Evolutionary conservation across 1,284 basidiomycete genomes (phyloP), one percentile per base, ranked within the genome.

Genomic region (Termitomyces sp.): DNA sequence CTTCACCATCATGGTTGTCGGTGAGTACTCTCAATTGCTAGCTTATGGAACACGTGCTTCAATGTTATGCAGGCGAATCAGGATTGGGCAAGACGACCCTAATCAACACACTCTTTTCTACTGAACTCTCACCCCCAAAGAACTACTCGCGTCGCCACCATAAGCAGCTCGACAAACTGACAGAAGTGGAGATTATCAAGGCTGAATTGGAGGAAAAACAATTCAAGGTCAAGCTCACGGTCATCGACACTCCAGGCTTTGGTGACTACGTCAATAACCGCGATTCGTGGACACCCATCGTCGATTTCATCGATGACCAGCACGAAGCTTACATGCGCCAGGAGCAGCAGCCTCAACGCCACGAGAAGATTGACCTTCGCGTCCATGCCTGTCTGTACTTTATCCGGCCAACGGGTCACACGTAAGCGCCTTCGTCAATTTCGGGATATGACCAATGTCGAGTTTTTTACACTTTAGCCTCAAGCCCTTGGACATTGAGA

Each of bases 241-340:
- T 98, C 67, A 96, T 99, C 65, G 96, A 99, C 73, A 98, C 95
- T 19, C 96, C 96, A 55, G 96, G 96, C 16, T 99, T 98, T 62
- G 96, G 96, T 38, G 96, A 99, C 86, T 98, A 98, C 67, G 94
- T 99, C 75, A 98, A 99, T 87, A 99, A 99, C 83, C 86, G 93
- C 57, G 96, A 99, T 72, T 93, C 91, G 40, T 99, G 96, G 96
- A 80, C 85, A 18, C 96, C 97, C 53, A 98, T 99, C 60, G 88
- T 99, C 67, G 96, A 99, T 72, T 99, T 99, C 71, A 93, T 99
- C 65, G 97, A 99, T 70, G 97, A 99, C 78, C 96, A 99, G 76
- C 96, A 99, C 70, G 97, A 99, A 73, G 88, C 91, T 30, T 99
- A 96, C 75, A 98, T 99, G 96, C 84, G 96, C 54, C 96, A 99